Evolutionary conservation across 2,329 filamentous ascomycete species (phyloP).

Genomic region (Arthrobotrys musiformis): DNA sequence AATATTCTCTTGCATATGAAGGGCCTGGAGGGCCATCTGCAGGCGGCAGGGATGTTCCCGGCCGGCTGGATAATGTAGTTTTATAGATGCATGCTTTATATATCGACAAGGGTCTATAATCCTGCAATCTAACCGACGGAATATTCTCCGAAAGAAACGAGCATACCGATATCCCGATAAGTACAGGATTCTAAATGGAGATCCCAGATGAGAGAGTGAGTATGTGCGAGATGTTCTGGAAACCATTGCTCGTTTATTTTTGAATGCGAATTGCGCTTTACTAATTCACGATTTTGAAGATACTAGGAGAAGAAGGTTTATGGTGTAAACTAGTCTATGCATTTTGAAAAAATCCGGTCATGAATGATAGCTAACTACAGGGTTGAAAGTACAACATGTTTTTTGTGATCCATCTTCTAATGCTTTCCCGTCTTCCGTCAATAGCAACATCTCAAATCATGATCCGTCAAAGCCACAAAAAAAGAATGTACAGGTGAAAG

Average conservation of each 20-base stretch:
- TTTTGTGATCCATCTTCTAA: conserved; percentile 50
- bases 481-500: conserved; percentile 49
- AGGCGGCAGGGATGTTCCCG: conserved; percentile 3
- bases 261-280: too few species aligned
- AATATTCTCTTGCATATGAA: background rate
- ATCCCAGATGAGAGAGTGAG: background rate
- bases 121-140: conserved; percentile 31
- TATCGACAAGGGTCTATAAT: background rate
- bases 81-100: too few species aligned
- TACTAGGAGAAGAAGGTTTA: background rate
- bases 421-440: conserved; percentile 28
- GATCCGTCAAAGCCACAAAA: background rate
- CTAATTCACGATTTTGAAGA: too few species aligned
- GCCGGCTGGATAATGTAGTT: background rate
- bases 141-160: conserved; percentile 32
- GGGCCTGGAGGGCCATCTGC: too few species aligned
- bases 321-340: conserved; percentile 25
- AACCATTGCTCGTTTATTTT: too few species aligned
- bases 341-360: conserved; percentile 25
- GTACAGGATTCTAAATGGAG: background rate
- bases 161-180: too few species aligned
- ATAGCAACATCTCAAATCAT: conserved; percentile 33
- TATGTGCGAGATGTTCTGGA: background rate
- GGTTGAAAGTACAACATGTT: conserved; percentile 23
- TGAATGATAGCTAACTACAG: conserved; percentile 38